Evolutionary conservation across 345 rosid genomes (phyloP), one percentile per base, ranked within the genome.

Genomic region (Trapa incisa): DNA sequence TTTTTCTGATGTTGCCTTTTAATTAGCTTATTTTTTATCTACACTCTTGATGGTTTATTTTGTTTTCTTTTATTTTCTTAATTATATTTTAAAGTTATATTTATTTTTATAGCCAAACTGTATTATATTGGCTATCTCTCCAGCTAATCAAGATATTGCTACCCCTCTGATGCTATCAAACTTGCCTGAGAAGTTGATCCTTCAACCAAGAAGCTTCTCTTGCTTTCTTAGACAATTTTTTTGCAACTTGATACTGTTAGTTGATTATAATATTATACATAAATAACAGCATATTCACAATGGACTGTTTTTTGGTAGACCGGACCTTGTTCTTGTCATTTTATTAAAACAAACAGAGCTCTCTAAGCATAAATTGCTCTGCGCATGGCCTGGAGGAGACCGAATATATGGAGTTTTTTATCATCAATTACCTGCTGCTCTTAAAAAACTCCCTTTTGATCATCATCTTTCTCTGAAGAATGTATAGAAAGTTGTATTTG

Each of bases 131-230:
- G 99, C 99, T 45, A 87, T 94, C 68, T 86, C 99, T 75, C 99
- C 99, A 63, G 99, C 99, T 11, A 94, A 94, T 85, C 99, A 94
- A 86, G 99, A 94, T 74, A 94, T 94, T 85, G 99, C 99, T 65
- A 94, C 99, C 29, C 29, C 53, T 91, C 99, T 56, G 99, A 94
- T 73, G 99, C 99, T 54, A 94, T 94, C 74, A 94, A 94, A 79
- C 96, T 94, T 47, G 99, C 99, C 60, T 86, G 96, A 84, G 99
- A 94, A 86, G 99, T 94, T 68, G 99, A 94, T 85, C 97, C 99
- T 69, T 65, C 68, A 45, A 6, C 47, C 16, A 65, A 13, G 17
- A 16, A 50, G 22, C n/a, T 45, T 45, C 48, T 45, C 4, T 3
- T 50, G 54, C 12, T 50, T 50, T 50, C 2, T 22, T 22, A 22